These are phyloP conservation scores for Didymella segeticola DNA, from an alignment of 2,329 filamentous ascomycete species.

Conservation along the genomic window DNA sequence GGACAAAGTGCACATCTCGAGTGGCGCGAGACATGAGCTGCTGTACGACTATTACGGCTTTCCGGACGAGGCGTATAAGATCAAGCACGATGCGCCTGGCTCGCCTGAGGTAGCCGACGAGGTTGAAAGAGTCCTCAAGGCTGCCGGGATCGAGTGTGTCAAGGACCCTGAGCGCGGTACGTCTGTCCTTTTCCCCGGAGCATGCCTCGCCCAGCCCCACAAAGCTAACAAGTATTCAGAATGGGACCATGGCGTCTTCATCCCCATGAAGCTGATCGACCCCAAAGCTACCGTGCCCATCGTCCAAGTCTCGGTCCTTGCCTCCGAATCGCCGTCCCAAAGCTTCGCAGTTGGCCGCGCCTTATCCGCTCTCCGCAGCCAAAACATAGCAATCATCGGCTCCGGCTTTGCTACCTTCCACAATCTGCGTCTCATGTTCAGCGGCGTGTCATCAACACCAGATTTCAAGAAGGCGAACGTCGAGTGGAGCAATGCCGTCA, in stretches of 20 bases:
- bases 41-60: constrained; percentile 68
- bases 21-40: constrained; percentile 55
- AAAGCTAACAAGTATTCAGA: constrained; percentile 34
- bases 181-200: background rate
- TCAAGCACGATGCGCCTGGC: constrained; percentile 65
- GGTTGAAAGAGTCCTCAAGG: constrained; percentile 55
- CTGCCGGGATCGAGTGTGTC: constrained; percentile 53
- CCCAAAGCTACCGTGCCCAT: constrained; percentile 62
- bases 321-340: constrained; percentile 56
- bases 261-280: constrained; percentile 63
- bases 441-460: constrained; percentile 30
- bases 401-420: constrained; percentile 67
- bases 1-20: constrained; percentile 59
- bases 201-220: background rate
- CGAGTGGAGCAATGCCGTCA: constrained; percentile 58
- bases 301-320: constrained; percentile 64
- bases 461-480: constrained; percentile 41
- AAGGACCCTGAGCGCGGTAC: constrained; percentile 44
- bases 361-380: constrained; percentile 57
- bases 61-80: constrained; percentile 61
- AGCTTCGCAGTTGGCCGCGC: constrained; percentile 63
- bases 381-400: constrained; percentile 66
- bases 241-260: constrained; percentile 69
- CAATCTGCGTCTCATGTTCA: constrained; percentile 59
- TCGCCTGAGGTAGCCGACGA: constrained; percentile 60